Evolutionary conservation across 2,329 filamentous ascomycete species (phyloP).

Genomic region (Penicillium nordicum): DNA sequence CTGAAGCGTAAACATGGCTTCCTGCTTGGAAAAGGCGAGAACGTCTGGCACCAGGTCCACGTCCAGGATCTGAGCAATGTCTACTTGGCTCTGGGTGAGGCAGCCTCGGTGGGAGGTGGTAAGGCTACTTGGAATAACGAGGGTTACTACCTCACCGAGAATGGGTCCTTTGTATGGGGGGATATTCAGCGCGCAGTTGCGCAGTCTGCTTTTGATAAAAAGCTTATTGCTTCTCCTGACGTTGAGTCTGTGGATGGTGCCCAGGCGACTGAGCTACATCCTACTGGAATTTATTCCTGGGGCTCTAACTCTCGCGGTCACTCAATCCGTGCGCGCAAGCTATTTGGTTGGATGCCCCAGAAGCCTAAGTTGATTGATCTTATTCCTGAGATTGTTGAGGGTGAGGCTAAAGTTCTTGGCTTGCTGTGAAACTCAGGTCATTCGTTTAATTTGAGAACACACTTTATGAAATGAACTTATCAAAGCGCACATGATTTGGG

Average conservation of each 20-base stretch:
- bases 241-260: conserved; percentile 35
- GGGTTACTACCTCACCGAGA: conserved; percentile 51
- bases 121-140: conserved; percentile 43
- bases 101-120: conserved; percentile 38
- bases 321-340: conserved; percentile 36
- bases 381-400: conserved; percentile 53
- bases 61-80: conserved; percentile 41
- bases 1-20: conserved; percentile 38
- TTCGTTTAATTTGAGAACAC: background rate
- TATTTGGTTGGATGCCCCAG: conserved; percentile 39
- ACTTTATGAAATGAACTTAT: background rate
- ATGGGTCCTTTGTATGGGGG: conserved; percentile 42
- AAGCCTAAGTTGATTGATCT: conserved; percentile 52
- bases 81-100: conserved; percentile 38
- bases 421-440: conserved; percentile 15
- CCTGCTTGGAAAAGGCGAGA: conserved; percentile 40
- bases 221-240: conserved; percentile 46
- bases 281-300: conserved; percentile 35
- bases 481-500: too few species aligned
- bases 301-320: conserved; percentile 38
- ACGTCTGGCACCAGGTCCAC: conserved; percentile 42
- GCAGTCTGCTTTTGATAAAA: conserved; percentile 51
- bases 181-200: conserved; percentile 38
- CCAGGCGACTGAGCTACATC: conserved; percentile 44
- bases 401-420: conserved; percentile 43